Base-by-base conservation (phyloP, 2,329 filamentous ascomycete species). In the Scleromitrula shiraiana region DNA sequence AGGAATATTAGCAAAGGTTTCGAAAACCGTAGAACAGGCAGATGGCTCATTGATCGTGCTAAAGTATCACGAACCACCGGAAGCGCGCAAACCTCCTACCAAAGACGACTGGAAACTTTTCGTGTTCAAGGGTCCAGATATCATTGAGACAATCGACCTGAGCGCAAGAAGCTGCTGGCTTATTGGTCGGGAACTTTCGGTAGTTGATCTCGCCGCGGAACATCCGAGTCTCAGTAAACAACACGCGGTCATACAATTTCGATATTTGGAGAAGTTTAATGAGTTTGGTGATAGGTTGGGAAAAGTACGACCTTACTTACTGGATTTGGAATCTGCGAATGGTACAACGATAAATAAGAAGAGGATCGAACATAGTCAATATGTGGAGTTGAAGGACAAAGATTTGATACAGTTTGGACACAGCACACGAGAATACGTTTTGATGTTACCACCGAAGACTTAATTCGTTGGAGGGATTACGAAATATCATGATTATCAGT, bases 211-310 rank as follows among this genome's bases (percentile, higher is more conserved):
- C 49, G 71, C 80, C 2, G 78, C 94, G 7, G 88, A 95, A 62
- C 91, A 98, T 63, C 89, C 90, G 1, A 96, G 88, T 66, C 82
- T 89, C 61, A 95, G 88, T 65, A 94, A 94, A 67, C 93, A 98
- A 68, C 93, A 98, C 65, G 91, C 91, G 1, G 93, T 90, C 7
- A 77, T 98, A 36, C 93, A 98, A 64, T 98, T 98, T 62, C 81
- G 93, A 30, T 83, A 88, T 62, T 79, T 85, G 17, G 85, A 88
- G 61, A 89, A 84, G 67, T 79, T 79, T 53, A 88, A 94, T 58
- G 88, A 96, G 67, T 94, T 78, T 63, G 90, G 89, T 19, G 90
- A 96, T 63, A 85, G 82, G 62, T 74, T 83, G 50, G 88, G 86
- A 19, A 83, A 74, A 53, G 85, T 90, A 38, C 84, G 80, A 68